Percentiles rank a stretch among this genome's conserved stretches.
Conservation (phyloP, 129 eudicot genomes). For the Mikania micrantha region DNA sequence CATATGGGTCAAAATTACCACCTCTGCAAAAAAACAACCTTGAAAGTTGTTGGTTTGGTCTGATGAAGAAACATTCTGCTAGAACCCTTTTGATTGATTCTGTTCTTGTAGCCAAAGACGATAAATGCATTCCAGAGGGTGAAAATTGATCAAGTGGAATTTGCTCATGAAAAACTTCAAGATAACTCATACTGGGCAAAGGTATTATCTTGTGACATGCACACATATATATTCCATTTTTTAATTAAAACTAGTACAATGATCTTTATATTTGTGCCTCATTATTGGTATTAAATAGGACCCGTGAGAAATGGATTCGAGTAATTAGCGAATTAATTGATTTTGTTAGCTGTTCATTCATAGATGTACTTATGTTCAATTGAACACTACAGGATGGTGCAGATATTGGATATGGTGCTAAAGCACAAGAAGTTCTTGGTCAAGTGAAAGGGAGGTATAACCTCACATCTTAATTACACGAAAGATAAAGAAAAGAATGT, state of each 20-base stretch:
- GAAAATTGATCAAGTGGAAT: conserved; percentile 67
- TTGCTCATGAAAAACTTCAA: conserved; percentile 64
- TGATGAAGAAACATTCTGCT: neutral
- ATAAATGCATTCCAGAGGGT: conserved; percentile 81
- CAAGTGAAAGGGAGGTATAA: conserved; percentile 88
- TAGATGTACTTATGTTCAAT: neutral
- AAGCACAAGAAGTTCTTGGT: conserved; percentile 91
- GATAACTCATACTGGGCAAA: conserved; percentile 83
- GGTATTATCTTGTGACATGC: conserved; percentile 33
- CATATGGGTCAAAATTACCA: neutral
- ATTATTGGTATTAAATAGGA: too few species aligned
- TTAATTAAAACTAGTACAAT: too few species aligned
- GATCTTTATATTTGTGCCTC: too few species aligned
- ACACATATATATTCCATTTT: too few species aligned
- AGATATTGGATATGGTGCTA: conserved; percentile 85
- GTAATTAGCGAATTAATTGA: neutral
- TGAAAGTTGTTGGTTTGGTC: neutral
- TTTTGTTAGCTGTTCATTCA: neutral
- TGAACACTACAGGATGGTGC: conserved; percentile 60
- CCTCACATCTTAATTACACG: neutral
- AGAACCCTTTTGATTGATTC: conserved; percentile 4
- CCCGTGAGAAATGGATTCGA: too few species aligned
- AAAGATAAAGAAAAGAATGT: neutral
- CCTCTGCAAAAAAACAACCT: neutral
- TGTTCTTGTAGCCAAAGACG: conserved; percentile 66